A percentile compares a stretch with the other conserved stretches of the same genome.
These are phyloP conservation scores for Macrolepiota dolichaula DNA, from an alignment of 768 basidiomycete species.

Conservation along the genomic window DNA sequence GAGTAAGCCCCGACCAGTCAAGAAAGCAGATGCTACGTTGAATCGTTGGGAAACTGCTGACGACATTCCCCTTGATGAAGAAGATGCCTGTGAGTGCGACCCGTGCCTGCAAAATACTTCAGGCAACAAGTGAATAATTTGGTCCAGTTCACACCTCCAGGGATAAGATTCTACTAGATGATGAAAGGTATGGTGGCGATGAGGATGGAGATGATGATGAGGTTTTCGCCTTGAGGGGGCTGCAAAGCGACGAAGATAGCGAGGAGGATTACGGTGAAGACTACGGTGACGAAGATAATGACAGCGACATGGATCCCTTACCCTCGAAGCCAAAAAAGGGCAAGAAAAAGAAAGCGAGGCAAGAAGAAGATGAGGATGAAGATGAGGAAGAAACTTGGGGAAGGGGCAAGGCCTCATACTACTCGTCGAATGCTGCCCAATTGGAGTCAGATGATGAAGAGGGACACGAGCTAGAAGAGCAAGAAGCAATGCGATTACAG, in stretches of 20 bases:
- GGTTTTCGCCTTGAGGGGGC: slow-evolving; percentile 70
- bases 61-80: slow-evolving; percentile 75
- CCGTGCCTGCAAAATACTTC: neutral
- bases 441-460: slow-evolving; percentile 88
- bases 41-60: slow-evolving; percentile 64
- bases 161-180: slow-evolving; percentile 77
- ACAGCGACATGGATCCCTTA: slow-evolving; percentile 30
- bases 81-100: slow-evolving; percentile 66
- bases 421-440: slow-evolving; percentile 79
- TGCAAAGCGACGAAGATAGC: slow-evolving; percentile 49
- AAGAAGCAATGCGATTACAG: slow-evolving; percentile 81
- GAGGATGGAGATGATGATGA: slow-evolving; percentile 70
- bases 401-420: slow-evolving; percentile 73
- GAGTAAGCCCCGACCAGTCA: slow-evolving; percentile 43
- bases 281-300: slow-evolving; percentile 32
- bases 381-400: slow-evolving; percentile 80
- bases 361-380: slow-evolving; percentile 33
- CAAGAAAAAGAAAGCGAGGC: slow-evolving; percentile 27
- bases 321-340: slow-evolving; percentile 21
- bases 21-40: slow-evolving; percentile 49
- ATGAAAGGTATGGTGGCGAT: slow-evolving; percentile 42
- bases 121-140: slow-evolving; percentile 2
- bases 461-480: slow-evolving; percentile 82
- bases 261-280: slow-evolving; percentile 32
- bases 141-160: slow-evolving; percentile 63